These are phyloP conservation scores for Sphaerosporella brunnea DNA, from an alignment of 495 filamentous ascomycete genomes.

Conservation along the genomic window DNA sequence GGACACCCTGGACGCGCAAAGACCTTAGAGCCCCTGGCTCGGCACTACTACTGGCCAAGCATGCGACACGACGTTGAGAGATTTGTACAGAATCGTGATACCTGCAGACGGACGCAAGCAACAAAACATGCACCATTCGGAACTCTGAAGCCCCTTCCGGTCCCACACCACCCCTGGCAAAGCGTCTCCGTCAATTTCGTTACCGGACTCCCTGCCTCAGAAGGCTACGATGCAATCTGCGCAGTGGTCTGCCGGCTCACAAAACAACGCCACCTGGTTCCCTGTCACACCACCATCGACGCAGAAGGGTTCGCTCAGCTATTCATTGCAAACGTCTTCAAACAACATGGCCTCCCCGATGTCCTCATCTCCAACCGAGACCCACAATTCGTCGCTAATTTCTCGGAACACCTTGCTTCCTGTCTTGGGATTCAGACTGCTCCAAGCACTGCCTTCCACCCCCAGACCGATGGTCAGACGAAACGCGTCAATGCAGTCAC, in stretches of 20 bases:
- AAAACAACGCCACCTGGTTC: conserved; percentile 16
- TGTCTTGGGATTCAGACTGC: background rate
- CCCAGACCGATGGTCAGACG: conserved; percentile 21
- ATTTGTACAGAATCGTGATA: conserved; percentile 4
- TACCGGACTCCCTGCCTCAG: conserved; percentile 5
- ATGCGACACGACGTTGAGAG: background rate
- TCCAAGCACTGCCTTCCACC: conserved; percentile 8
- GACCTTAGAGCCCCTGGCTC: background rate
- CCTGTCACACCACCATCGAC: conserved; percentile 3
- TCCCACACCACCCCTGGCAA: conserved; percentile 13
- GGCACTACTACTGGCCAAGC: conserved; percentile 1
- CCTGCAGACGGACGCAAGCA: conserved; percentile 4
- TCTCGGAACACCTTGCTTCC: conserved; percentile 5
- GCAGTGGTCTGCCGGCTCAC: conserved; percentile 17
- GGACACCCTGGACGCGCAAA: background rate
- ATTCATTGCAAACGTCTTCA: conserved; percentile 1
- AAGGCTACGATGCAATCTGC: conserved; percentile 15
- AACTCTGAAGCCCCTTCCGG: conserved; percentile 12
- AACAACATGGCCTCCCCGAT: conserved; percentile 5
- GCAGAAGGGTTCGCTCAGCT: background rate
- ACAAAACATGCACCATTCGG: conserved; percentile 5
- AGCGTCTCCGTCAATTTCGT: conserved; percentile 26
- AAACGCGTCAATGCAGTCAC: conserved; percentile 17
- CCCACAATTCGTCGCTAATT: conserved; percentile 4
- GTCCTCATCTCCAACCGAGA: conserved; percentile 7